Evolutionary conservation across 2,329 filamentous ascomycete species (phyloP).

Genomic region (Xylariales sp.): DNA sequence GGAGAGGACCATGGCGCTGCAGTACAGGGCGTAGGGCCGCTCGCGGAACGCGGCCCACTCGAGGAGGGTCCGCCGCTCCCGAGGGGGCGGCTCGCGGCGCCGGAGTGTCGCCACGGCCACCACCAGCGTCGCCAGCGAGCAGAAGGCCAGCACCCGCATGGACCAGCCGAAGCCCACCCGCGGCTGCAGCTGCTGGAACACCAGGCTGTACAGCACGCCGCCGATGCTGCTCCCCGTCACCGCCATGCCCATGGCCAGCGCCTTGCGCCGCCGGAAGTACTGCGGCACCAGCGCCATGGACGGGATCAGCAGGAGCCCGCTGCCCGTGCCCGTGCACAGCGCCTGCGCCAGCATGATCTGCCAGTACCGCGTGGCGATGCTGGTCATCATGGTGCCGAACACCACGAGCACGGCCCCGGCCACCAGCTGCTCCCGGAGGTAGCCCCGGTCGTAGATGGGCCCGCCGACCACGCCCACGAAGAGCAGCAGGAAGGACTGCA

Average conservation of each 20-base stretch:
- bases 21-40: conserved; percentile 20
- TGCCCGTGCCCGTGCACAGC: conserved; percentile 36
- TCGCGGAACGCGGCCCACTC: conserved; percentile 24
- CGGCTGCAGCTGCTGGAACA: conserved; percentile 26
- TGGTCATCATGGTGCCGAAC: conserved; percentile 23
- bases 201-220: conserved; percentile 30
- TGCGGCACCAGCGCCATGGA: conserved; percentile 32
- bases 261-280: conserved; percentile 33
- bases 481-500: conserved; percentile 23
- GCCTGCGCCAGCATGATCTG: conserved; percentile 33
- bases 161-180: conserved; percentile 30
- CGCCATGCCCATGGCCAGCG: conserved; percentile 37
- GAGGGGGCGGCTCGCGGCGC: conserved; percentile 7
- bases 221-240: conserved; percentile 30
- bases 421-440: conserved; percentile 15
- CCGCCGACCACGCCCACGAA: conserved; percentile 22
- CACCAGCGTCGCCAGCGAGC: conserved; percentile 24
- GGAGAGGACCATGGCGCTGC: conserved; percentile 18
- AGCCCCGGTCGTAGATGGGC: conserved; percentile 22
- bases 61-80: conserved; percentile 16
- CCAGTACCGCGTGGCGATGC: conserved; percentile 23
- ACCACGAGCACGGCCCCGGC: conserved; percentile 19
- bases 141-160: conserved; percentile 28
- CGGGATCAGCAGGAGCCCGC: conserved; percentile 32
- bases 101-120: conserved; percentile 12